These are phyloP conservation scores for Mortierella sp. DNA, from an alignment of 371 early-diverging fungal genomes.

Conservation along the genomic window DNA sequence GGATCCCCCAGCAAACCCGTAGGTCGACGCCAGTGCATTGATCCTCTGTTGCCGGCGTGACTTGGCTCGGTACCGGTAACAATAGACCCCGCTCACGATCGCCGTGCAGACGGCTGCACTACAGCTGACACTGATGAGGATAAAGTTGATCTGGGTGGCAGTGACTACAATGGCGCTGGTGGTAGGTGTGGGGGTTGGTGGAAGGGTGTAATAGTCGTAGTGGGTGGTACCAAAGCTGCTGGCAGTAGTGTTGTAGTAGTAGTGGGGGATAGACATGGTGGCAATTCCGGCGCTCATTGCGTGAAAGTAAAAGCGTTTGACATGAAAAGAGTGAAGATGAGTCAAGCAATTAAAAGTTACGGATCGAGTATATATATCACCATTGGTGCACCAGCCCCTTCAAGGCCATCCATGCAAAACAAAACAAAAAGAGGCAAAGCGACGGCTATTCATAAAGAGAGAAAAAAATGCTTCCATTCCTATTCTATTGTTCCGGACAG, in stretches of 20 bases:
- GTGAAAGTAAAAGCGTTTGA: too few species aligned
- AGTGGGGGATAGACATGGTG: neutral
- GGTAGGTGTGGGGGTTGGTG: neutral
- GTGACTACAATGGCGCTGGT: neutral
- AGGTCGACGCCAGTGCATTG: too few species aligned
- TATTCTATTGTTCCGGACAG: neutral
- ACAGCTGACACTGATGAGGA: neutral
- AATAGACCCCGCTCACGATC: neutral
- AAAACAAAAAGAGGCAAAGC: too few species aligned
- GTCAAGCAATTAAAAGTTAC: too few species aligned
- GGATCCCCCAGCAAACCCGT: too few species aligned
- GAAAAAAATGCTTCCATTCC: too few species aligned
- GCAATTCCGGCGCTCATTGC: neutral
- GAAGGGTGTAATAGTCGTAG: neutral
- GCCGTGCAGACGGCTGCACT: neutral
- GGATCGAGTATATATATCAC: too few species aligned
- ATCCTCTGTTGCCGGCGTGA: neutral
- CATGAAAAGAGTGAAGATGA: too few species aligned
- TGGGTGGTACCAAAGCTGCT: neutral
- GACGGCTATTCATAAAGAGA: too few species aligned
- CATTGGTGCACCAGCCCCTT: too few species aligned
- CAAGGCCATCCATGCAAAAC: too few species aligned
- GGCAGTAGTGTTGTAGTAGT: neutral
- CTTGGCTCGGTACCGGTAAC: neutral
- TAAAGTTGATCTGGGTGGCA: neutral